Evolutionary conservation across 2,329 filamentous ascomycete genomes (phyloP), one percentile per base, ranked within the genome.

Genomic region (Arachnomyces sp.): DNA sequence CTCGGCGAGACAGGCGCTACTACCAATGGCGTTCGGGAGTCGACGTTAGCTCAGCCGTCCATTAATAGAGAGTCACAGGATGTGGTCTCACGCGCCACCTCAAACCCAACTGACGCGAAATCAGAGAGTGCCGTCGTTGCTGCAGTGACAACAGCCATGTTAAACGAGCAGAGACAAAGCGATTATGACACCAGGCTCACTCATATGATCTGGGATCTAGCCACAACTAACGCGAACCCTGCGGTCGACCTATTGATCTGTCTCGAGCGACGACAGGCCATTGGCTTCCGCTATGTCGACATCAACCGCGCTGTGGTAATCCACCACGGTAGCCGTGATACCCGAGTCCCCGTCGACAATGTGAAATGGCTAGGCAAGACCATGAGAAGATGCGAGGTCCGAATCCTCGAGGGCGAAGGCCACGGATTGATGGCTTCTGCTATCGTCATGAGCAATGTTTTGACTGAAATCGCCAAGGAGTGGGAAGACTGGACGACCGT

Each of bases 401-500:
- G 90, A 4, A 79, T 96, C 4, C 71, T 98, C 2, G 84, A 94
- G 50, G 87, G 85, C 4, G 90, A 98, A 61, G 87, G 89, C 2
- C 92, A 98, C 57, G 90, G 92, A 0, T 68, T 98, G 16, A 98
- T 98, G 92, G 92, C 92, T 1, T 93, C 83, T 50, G 89, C 92
- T 0, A 71, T 72, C 11, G 90, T 96, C 33, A 98, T 98, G 92
- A 85, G 87, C 32, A 80, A 82, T 14, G 84, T 96, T n/a, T 68
- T 98, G 28, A 90, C 87, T 63, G 92, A 98, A 66, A 94, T 98
- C 55, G 84, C 85, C 38, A 81, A 81, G 50, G 92, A 96, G 60
- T 96, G 90, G 90, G 84, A 89, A 49, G 85, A 90, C 53, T 90
- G 84, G 84, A 80, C 77, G 55, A 74, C 76, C 33, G 73, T 73